These are phyloP conservation scores for Ceratopteris richardii DNA, from an alignment of 75 land plant species.

Conservation along the genomic window DNA sequence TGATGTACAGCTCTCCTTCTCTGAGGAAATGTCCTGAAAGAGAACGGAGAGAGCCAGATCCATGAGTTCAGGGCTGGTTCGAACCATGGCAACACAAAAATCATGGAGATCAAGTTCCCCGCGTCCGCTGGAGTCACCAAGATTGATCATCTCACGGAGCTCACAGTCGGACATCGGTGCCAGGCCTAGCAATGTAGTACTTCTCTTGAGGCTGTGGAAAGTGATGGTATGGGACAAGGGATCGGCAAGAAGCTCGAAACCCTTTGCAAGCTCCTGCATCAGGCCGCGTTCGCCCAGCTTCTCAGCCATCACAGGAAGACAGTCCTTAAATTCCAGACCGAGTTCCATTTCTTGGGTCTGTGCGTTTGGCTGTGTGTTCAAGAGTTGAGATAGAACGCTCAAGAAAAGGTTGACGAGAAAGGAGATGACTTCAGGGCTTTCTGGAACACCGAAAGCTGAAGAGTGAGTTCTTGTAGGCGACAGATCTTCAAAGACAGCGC, in stretches of 20 bases:
- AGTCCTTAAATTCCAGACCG: conserved; percentile 35
- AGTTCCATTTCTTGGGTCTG: too few relatives aligned
- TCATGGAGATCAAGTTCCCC: conserved; percentile 48
- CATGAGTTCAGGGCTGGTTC: conserved; percentile 57
- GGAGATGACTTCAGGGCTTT: too few relatives aligned
- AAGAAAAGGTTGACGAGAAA: too few relatives aligned
- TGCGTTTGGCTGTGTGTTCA: too few relatives aligned
- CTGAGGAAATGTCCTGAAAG: too few relatives aligned
- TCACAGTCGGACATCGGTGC: conserved; percentile 46
- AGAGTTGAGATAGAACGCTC: too few relatives aligned
- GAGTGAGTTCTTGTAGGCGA: too few relatives aligned
- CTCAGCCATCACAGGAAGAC: conserved; percentile 62
- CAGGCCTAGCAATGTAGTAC: conserved; percentile 36
- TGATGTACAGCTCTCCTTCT: too few relatives aligned
- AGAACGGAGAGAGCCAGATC: conserved; percentile 31
- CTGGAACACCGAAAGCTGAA: too few relatives aligned
- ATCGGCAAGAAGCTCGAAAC: conserved; percentile 52
- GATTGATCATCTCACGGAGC: conserved; percentile 37
- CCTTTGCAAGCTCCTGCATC: conserved; percentile 63
- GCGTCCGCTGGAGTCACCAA: conserved; percentile 25
- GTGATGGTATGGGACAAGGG: conserved; percentile 41
- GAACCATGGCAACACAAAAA: conserved; percentile 68
- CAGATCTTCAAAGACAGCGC: too few relatives aligned
- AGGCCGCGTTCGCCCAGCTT: conserved; percentile 54
- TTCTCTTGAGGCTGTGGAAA: conserved; percentile 51